phyloP scores from a whole-genome alignment of 768 basidiomycete species.

The Clitopilus hobsonii region DNA sequence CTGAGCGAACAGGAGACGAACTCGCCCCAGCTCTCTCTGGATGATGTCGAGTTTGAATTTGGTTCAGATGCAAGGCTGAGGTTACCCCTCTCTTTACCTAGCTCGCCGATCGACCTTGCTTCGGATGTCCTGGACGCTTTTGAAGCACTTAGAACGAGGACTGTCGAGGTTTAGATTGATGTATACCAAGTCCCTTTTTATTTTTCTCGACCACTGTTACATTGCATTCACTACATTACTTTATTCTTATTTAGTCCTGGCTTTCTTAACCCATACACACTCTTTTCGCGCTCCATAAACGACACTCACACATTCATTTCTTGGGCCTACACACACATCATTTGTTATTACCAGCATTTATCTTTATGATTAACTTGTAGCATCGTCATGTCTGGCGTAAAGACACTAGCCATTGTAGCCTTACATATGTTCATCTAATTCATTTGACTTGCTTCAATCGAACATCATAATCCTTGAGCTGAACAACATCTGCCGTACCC shows the following conservation, averaged over 20 bases:
- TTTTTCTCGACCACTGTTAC: no score
- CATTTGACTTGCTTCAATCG: background rate
- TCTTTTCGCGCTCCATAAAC: background rate
- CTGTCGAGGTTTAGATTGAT: background rate
- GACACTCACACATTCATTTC: background rate
- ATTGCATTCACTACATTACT: no score
- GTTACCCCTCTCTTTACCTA: background rate
- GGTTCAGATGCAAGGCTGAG: background rate
- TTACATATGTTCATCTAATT: background rate
- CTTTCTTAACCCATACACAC: background rate
- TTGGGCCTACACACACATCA: background rate
- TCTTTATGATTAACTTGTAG: background rate
- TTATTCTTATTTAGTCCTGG: no score
- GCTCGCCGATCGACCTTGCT: background rate
- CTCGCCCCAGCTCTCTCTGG: background rate
- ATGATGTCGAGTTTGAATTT: background rate
- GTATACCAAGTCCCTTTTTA: background rate
- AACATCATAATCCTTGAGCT: no score
- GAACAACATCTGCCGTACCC: background rate
- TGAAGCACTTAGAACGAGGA: background rate
- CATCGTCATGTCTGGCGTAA: constrained; percentile 1
- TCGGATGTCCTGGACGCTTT: background rate
- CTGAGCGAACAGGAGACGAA: background rate
- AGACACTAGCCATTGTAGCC: background rate
- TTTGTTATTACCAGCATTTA: background rate